phyloP scores from a whole-genome alignment of 116 monocot genomes.

The Trichopus zeylanicus region DNA sequence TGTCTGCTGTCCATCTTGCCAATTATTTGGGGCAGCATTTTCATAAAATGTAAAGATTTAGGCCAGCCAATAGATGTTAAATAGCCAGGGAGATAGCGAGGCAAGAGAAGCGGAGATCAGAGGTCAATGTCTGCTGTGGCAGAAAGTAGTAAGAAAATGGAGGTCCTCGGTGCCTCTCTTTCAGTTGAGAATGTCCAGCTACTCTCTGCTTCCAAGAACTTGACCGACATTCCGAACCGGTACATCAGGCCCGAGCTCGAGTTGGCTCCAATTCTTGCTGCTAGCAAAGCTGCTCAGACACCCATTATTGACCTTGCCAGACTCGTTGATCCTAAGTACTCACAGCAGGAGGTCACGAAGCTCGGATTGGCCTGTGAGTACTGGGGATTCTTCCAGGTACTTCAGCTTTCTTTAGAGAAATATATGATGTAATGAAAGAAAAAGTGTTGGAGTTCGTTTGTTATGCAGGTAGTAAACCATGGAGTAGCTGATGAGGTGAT shows the following conservation, averaged over 20 bases:
- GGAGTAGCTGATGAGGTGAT: constrained; percentile 23
- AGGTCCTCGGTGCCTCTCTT: too few relatives aligned
- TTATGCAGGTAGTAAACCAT: constrained; percentile 23
- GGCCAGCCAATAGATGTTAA: too few relatives aligned
- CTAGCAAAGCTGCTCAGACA: neutral
- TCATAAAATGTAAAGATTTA: too few relatives aligned
- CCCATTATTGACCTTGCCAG: constrained; percentile 3
- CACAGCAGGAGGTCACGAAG: neutral
- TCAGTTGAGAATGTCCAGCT: constrained; percentile 23
- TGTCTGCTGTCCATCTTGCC: too few relatives aligned
- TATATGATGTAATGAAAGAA: neutral
- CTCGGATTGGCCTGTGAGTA: constrained; percentile 13
- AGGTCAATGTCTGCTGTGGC: too few relatives aligned
- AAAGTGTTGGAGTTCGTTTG: neutral
- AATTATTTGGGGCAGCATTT: too few relatives aligned
- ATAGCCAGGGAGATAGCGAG: too few relatives aligned
- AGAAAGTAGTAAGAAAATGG: too few relatives aligned
- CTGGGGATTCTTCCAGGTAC: constrained; percentile 30
- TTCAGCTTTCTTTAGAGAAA: neutral
- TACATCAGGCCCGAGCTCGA: constrained; percentile 29
- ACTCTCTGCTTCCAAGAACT: constrained; percentile 1
- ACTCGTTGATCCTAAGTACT: neutral
- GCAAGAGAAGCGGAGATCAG: too few relatives aligned
- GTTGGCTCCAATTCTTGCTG: neutral
- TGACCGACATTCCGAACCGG: constrained; percentile 12